phyloP scores from a whole-genome alignment of 495 filamentous ascomycete species.

The Lepidopterella palustris region DNA sequence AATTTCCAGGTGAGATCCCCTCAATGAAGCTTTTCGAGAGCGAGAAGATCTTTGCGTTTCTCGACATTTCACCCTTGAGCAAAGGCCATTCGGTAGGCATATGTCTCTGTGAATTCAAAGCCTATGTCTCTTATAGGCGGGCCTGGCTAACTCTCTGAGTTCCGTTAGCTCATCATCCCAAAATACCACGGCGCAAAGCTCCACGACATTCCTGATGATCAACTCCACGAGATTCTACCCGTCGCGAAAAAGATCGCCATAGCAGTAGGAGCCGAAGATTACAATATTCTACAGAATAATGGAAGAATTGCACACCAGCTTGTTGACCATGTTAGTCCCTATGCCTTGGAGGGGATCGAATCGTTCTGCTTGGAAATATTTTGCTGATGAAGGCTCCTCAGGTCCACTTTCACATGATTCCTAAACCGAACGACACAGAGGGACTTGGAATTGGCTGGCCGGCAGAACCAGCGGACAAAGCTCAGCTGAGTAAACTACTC shows the following conservation, averaged over 20 bases:
- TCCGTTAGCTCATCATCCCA: constrained; percentile 81
- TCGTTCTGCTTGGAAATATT: not conserved
- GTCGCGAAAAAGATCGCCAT: constrained; percentile 78
- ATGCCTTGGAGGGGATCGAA: constrained; percentile 17
- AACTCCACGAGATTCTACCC: constrained; percentile 75
- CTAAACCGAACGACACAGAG: constrained; percentile 82
- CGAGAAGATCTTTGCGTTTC: constrained; percentile 90
- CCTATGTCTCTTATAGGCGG: not conserved
- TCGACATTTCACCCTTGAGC: constrained; percentile 87
- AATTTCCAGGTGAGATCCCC: constrained; percentile 72
- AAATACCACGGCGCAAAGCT: constrained; percentile 93
- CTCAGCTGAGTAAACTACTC: constrained; percentile 66
- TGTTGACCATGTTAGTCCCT: constrained; percentile 70
- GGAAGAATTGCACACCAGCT: constrained; percentile 87
- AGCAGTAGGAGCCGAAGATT: constrained; percentile 71
- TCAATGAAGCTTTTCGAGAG: constrained; percentile 91
- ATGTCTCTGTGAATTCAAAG: not conserved
- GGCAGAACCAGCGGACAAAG: constrained; percentile 68
- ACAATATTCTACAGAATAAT: constrained; percentile 97
- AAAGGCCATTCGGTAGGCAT: constrained; percentile 58
- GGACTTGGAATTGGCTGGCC: constrained; percentile 82
- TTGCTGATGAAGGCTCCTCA: constrained; percentile 27
- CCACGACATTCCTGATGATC: constrained; percentile 86
- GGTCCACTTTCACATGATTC: constrained; percentile 97
- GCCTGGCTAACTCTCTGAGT: not conserved